phyloP scores from a whole-genome alignment of 345 rosid species.

The Syzygium jambos region DNA sequence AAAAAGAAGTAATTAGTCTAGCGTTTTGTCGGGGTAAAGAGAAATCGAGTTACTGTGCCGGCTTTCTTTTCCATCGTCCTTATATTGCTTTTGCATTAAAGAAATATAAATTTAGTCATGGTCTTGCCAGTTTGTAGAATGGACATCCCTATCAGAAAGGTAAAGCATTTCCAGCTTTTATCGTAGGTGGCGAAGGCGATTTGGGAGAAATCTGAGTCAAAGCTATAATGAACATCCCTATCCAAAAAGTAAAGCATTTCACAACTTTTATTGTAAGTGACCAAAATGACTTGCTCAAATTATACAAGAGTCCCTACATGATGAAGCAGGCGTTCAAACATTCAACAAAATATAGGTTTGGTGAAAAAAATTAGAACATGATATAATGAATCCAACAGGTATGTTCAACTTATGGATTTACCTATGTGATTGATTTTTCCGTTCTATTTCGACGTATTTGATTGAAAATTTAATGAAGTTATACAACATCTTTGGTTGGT shows the following conservation, averaged over 20 bases:
- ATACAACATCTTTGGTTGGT: not conserved
- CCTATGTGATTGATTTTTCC: not conserved
- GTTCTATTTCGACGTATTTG: not conserved
- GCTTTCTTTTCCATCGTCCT: too few relatives aligned
- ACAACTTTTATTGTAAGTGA: accelerated
- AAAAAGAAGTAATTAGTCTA: too few relatives aligned
- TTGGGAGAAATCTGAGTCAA: not conserved
- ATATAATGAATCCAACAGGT: not conserved
- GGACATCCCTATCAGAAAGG: not conserved
- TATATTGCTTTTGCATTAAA: not conserved
- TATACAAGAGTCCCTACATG: accelerated
- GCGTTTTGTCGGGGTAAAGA: too few relatives aligned
- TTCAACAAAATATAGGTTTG: not conserved
- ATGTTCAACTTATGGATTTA: not conserved
- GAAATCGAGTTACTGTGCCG: too few relatives aligned
- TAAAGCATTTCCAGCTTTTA: not conserved
- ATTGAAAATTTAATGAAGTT: too few relatives aligned
- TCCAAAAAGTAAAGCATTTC: not conserved
- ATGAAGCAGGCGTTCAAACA: not conserved
- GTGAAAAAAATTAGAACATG: not conserved
- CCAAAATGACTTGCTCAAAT: not conserved
- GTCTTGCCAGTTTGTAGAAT: not conserved
- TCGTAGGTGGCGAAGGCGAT: not conserved
- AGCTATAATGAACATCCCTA: not conserved
- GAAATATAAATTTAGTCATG: not conserved